These are phyloP conservation scores for Schizonepeta tenuifolia DNA, from an alignment of 257 asterid genomes.

Conservation along the genomic window DNA sequence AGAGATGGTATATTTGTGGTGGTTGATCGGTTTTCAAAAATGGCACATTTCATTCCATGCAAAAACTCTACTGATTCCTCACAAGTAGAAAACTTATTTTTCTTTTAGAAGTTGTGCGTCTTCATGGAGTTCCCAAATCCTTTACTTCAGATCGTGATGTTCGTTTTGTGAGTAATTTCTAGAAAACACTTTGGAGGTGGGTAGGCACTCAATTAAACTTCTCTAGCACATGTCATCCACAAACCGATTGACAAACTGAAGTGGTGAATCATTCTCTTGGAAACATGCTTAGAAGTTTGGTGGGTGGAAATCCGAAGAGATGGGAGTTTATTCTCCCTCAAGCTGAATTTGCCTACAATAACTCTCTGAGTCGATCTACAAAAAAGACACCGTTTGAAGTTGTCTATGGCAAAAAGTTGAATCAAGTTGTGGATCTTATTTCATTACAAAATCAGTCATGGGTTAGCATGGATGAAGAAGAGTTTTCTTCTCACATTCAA, in stretches of 20 bases:
- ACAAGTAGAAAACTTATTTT: neutral
- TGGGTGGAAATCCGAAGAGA: neutral
- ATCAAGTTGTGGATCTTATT: no score
- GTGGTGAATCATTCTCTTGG: neutral
- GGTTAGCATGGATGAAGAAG: no score
- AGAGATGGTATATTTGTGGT: no score
- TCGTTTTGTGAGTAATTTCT: slow-evolving; percentile 7
- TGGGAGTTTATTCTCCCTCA: slow-evolving; percentile 13
- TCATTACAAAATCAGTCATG: no score
- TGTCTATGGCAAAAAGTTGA: neutral
- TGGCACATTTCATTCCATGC: neutral
- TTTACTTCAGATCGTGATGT: neutral
- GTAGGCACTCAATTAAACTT: neutral
- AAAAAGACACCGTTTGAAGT: slow-evolving; percentile 15
- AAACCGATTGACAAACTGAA: no score
- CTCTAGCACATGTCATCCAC: slow-evolving; percentile 6
- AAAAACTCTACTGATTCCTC: neutral
- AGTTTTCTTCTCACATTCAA: no score
- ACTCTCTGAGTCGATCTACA: neutral
- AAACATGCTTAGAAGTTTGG: slow-evolving; percentile 12
- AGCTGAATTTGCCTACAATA: no score
- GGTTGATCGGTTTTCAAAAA: no score
- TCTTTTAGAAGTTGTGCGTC: neutral
- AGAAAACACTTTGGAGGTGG: neutral
- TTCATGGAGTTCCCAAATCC: neutral